These are phyloP conservation scores for Pythium utonaiense DNA, from an alignment of 352 stramenopile genomes.

Conservation along the genomic window DNA sequence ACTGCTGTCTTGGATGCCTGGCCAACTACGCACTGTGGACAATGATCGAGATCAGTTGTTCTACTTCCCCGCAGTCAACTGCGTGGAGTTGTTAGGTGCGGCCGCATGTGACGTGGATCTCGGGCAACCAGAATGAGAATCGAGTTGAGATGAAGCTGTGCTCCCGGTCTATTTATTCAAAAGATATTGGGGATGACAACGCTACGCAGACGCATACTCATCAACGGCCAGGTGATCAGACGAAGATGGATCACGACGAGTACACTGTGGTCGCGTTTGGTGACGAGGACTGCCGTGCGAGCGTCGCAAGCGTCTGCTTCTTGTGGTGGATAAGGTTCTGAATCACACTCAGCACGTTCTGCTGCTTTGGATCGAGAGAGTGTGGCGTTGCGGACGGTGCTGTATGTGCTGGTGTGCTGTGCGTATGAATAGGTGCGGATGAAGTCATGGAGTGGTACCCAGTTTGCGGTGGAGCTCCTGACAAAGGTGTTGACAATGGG, in stretches of 20 bases:
- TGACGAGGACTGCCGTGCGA: constrained; percentile 30
- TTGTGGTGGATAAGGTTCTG: constrained; percentile 81
- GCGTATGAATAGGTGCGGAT: neutral
- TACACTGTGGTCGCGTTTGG: constrained; percentile 21
- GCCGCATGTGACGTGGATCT: constrained; percentile 53
- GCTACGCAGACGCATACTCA: neutral
- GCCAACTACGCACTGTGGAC: constrained; percentile 49
- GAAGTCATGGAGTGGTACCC: neutral
- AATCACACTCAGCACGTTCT: constrained; percentile 66
- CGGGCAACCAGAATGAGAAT: constrained; percentile 14
- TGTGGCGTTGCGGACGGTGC: neutral
- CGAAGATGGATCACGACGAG: constrained; percentile 12
- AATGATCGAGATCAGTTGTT: constrained; percentile 45
- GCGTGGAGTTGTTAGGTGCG: constrained; percentile 67
- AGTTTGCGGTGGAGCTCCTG: neutral
- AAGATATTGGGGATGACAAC: neutral
- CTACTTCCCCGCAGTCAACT: constrained; percentile 78
- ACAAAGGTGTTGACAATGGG: neutral
- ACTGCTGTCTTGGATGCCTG: constrained; percentile 28
- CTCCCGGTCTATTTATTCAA: neutral
- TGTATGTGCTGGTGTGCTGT: neutral
- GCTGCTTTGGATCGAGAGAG: constrained; percentile 52
- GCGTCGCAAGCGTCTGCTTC: constrained; percentile 55
- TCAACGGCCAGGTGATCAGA: neutral
- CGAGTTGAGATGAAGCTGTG: neutral